phyloP scores from a whole-genome alignment of 2,329 filamentous ascomycete species.

The Pseudogymnoascus sp. region DNA sequence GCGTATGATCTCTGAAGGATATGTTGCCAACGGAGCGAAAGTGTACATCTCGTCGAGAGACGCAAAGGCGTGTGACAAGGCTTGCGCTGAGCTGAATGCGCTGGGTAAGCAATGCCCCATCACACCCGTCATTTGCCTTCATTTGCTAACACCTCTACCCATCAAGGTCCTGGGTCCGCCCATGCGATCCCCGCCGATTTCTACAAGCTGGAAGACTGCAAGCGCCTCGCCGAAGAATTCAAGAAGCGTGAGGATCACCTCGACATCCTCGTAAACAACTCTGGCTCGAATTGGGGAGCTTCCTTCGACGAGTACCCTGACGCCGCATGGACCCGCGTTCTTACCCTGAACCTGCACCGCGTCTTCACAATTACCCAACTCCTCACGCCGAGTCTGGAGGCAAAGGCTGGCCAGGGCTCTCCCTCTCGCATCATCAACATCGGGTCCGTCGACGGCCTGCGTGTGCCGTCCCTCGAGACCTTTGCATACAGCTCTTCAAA shows the following conservation, averaged over 20 bases:
- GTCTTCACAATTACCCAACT: conserved; percentile 57
- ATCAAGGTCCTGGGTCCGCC: conserved; percentile 41
- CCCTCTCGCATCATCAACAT: conserved; percentile 57
- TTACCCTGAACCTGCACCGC: conserved; percentile 53
- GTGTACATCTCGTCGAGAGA: conserved; percentile 64
- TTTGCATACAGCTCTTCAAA: conserved; percentile 54
- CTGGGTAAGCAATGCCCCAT: conserved; percentile 31
- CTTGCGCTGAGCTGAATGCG: conserved; percentile 47
- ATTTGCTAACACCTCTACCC: background rate
- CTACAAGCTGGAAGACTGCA: conserved; percentile 50
- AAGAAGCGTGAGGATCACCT: conserved; percentile 42
- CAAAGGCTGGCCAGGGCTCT: conserved; percentile 32
- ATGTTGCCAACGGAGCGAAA: conserved; percentile 54
- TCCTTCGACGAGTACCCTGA: conserved; percentile 51
- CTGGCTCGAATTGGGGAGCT: conserved; percentile 56
- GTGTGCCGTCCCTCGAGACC: conserved; percentile 49
- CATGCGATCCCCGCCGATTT: conserved; percentile 54
- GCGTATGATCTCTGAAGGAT: conserved; percentile 58
- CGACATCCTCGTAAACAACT: conserved; percentile 58
- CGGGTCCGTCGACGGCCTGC: conserved; percentile 53
- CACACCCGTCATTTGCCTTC: background rate
- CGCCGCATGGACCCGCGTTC: conserved; percentile 46
- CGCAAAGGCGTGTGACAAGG: conserved; percentile 49
- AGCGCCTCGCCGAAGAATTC: conserved; percentile 48
- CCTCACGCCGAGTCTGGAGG: conserved; percentile 53